These are phyloP conservation scores for Rubia tinctorum DNA, from an alignment of 305 asterid species.

Conservation along the genomic window DNA sequence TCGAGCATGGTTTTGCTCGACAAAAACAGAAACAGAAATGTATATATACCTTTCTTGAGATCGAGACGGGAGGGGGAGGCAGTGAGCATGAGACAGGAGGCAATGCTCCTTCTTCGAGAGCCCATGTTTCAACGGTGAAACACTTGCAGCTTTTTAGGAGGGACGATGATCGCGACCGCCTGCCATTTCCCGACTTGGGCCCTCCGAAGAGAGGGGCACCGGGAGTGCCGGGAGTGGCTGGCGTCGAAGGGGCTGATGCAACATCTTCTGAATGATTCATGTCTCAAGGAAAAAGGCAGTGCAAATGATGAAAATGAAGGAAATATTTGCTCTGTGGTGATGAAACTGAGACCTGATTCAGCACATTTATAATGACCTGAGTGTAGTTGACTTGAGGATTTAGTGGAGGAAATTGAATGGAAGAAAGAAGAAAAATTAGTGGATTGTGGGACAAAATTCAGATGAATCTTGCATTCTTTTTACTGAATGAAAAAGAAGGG, in stretches of 20 bases:
- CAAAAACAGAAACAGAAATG: neutral
- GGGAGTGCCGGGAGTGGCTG: constrained; percentile 69
- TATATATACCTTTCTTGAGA: constrained; percentile 74
- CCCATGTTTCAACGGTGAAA: constrained; percentile 52
- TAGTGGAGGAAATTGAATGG: constrained; percentile 39
- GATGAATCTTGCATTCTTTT: constrained; percentile 20
- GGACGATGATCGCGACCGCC: constrained; percentile 38
- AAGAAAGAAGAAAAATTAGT: constrained; percentile 20
- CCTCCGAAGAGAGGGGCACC: constrained; percentile 66
- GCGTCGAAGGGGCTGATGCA: constrained; percentile 58
- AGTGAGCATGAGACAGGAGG: constrained; percentile 59
- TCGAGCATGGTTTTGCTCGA: neutral
- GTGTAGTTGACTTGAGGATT: constrained; percentile 46
- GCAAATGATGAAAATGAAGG: constrained; percentile 1
- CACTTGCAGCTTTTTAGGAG: constrained; percentile 57
- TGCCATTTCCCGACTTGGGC: constrained; percentile 32
- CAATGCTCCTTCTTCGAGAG: constrained; percentile 58
- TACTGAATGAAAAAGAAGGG: constrained; percentile 18
- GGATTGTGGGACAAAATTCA: constrained; percentile 41
- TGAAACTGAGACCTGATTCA: constrained; percentile 13
- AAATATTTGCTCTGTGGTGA: constrained; percentile 6
- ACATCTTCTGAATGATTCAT: constrained; percentile 57
- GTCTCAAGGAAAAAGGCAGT: neutral
- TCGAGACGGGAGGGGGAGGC: constrained; percentile 71
- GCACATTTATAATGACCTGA: constrained; percentile 18